Conservation (phyloP, 108 stramenopile genomes). For the Pseudonitzschia pungens region DNA sequence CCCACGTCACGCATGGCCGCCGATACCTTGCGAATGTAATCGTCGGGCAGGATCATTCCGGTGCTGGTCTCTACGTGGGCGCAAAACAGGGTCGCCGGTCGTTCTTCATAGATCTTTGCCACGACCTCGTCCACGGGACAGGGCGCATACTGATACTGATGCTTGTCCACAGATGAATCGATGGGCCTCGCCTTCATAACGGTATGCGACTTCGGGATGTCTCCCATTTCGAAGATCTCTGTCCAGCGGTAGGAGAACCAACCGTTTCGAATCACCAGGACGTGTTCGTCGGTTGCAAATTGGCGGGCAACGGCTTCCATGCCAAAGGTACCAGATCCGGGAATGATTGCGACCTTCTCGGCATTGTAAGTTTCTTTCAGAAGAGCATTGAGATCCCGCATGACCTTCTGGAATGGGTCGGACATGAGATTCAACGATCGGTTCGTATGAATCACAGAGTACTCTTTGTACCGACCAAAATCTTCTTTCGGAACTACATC, state of each 20-base stretch:
- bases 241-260: conserved; percentile 95
- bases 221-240: conserved; percentile 91
- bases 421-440: conserved; percentile 90
- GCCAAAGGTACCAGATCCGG: conserved; percentile 88
- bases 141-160: conserved; percentile 74
- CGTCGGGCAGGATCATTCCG: conserved; percentile 90
- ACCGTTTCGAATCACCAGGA: conserved; percentile 91
- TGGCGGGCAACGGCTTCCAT: conserved; percentile 92
- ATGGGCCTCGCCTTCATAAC: conserved; percentile 82
- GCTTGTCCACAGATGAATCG: conserved; percentile 26
- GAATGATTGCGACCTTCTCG: conserved; percentile 88
- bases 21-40: conserved; percentile 82
- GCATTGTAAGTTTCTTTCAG: conserved; percentile 88
- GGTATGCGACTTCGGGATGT: conserved; percentile 74
- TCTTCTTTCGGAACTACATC: conserved; percentile 65
- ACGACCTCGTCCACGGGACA: conserved; percentile 88
- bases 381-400: conserved; percentile 83
- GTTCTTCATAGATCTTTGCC: conserved; percentile 69
- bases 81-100: conserved; percentile 84
- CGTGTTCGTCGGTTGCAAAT: conserved; percentile 88
- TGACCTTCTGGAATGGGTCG: conserved; percentile 87
- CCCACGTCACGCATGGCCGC: conserved; percentile 84
- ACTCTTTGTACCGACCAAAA: conserved; percentile 77
- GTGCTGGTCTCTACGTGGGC: conserved; percentile 93
- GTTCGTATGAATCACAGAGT: conserved; percentile 91